Evolutionary conservation across 139 green algal genomes (phyloP).

Genomic region (Volvox reticuliferus): DNA sequence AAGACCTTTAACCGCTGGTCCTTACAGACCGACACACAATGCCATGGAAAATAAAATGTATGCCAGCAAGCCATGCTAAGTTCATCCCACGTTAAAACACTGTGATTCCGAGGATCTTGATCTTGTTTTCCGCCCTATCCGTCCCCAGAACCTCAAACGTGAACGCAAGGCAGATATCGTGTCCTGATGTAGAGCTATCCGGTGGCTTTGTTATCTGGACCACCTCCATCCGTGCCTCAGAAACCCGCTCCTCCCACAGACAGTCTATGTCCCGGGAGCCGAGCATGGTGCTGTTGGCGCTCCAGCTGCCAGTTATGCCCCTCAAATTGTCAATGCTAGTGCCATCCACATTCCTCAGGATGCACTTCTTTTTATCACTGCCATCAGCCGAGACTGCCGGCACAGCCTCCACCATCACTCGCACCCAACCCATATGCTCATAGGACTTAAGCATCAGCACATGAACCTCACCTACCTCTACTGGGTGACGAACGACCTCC

Average conservation of each 20-base stretch:
- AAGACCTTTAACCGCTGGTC: too few relatives aligned
- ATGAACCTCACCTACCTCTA: neutral
- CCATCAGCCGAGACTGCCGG: neutral
- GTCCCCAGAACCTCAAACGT: neutral
- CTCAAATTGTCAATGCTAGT: too few relatives aligned
- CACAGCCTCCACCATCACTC: neutral
- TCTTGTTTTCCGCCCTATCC: neutral
- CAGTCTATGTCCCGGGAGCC: neutral
- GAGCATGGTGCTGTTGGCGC: neutral
- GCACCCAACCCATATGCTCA: neutral
- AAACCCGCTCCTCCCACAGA: neutral
- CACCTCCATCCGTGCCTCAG: neutral
- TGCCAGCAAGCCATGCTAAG: too few relatives aligned
- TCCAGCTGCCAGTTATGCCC: too few relatives aligned
- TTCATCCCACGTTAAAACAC: neutral
- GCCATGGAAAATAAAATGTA: too few relatives aligned
- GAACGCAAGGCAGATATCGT: neutral
- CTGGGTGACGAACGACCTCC: neutral
- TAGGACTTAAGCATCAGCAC: slow-evolving; percentile 6
- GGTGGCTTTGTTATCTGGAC: neutral
- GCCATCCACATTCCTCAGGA: neutral
- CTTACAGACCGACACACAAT: too few relatives aligned
- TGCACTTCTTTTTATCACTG: neutral
- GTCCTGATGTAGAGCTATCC: neutral
- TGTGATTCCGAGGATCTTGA: neutral